phyloP scores from a whole-genome alignment of 2,329 filamentous ascomycete species.

The Microsporum audouinii region DNA sequence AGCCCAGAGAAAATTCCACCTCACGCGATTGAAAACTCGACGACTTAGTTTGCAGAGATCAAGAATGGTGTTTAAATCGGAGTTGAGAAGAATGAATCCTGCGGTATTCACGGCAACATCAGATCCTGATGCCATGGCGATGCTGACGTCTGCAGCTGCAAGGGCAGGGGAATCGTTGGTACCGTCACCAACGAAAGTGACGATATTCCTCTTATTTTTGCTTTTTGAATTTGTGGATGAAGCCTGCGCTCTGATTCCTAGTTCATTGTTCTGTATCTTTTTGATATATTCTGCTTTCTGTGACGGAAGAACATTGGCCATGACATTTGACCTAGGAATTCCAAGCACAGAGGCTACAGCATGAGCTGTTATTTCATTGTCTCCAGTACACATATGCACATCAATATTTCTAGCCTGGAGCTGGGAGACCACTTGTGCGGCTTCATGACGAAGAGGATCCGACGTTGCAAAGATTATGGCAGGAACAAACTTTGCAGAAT shows the following conservation, averaged over 20 bases:
- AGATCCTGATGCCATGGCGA: slow-evolving; percentile 67
- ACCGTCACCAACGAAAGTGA: slow-evolving; percentile 78
- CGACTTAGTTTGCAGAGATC: slow-evolving; percentile 61
- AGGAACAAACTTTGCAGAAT: slow-evolving; percentile 33
- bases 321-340: slow-evolving; percentile 61
- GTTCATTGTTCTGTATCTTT: slow-evolving; percentile 35
- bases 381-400: slow-evolving; percentile 88
- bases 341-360: slow-evolving; percentile 67
- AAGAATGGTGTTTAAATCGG: slow-evolving; percentile 56
- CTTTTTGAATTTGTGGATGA: neutral
- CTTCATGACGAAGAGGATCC: slow-evolving; percentile 68
- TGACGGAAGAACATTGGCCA: slow-evolving; percentile 75
- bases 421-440: slow-evolving; percentile 50
- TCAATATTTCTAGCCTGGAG: slow-evolving; percentile 56
- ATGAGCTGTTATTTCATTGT: slow-evolving; percentile 72
- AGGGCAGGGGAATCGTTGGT: slow-evolving; percentile 79
- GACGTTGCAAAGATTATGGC: slow-evolving; percentile 62
- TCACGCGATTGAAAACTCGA: slow-evolving; percentile 64
- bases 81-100: slow-evolving; percentile 68
- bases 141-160: slow-evolving; percentile 68
- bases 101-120: slow-evolving; percentile 75
- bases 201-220: slow-evolving; percentile 30
- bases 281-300: slow-evolving; percentile 55
- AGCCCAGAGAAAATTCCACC: slow-evolving; percentile 79
- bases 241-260: slow-evolving; percentile 17